phyloP scores from a whole-genome alignment of 805 yeast genomes.

The Peterozyma toletana region DNA sequence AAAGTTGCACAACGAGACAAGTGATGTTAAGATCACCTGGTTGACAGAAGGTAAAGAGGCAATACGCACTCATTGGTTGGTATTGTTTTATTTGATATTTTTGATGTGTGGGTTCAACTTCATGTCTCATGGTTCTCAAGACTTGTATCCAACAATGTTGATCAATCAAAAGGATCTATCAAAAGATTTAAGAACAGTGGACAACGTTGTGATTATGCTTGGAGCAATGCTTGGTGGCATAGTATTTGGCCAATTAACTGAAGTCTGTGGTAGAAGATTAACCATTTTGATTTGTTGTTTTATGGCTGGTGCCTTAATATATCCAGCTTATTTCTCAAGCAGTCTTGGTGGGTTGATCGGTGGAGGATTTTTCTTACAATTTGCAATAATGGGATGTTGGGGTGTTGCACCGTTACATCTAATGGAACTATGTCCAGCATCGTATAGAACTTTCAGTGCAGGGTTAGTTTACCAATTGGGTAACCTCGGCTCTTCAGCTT shows the following conservation, averaged over 20 bases:
- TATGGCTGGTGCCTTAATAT: conserved; percentile 51
- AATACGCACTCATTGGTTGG: conserved; percentile 50
- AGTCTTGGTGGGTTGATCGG: conserved; percentile 36
- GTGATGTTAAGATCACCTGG: conserved; percentile 8
- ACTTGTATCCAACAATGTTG: conserved; percentile 60
- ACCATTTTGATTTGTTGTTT: conserved; percentile 43
- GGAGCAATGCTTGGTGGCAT: conserved; percentile 68
- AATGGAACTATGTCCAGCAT: conserved; percentile 59
- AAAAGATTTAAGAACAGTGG: conserved; percentile 44
- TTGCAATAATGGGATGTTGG: conserved; percentile 68
- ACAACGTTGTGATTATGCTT: conserved; percentile 54
- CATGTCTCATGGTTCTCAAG: conserved; percentile 71
- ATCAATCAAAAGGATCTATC: conserved; percentile 41
- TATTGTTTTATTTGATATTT: conserved; percentile 47
- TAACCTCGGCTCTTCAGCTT: conserved; percentile 64
- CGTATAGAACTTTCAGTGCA: conserved; percentile 52
- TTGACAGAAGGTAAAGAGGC: conserved; percentile 24
- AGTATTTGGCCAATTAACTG: conserved; percentile 48
- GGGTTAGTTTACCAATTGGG: conserved; percentile 68
- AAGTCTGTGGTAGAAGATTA: conserved; percentile 54
- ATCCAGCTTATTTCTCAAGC: conserved; percentile 50
- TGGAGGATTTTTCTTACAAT: conserved; percentile 57
- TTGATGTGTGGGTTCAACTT: conserved; percentile 67
- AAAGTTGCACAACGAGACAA: conserved; percentile 13
- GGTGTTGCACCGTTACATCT: conserved; percentile 64